A percentile compares a stretch with the other conserved stretches of the same genome.
phyloP scores from a whole-genome alignment of 2,329 filamentous ascomycete genomes.

The Bipolaris sorokiniana region DNA sequence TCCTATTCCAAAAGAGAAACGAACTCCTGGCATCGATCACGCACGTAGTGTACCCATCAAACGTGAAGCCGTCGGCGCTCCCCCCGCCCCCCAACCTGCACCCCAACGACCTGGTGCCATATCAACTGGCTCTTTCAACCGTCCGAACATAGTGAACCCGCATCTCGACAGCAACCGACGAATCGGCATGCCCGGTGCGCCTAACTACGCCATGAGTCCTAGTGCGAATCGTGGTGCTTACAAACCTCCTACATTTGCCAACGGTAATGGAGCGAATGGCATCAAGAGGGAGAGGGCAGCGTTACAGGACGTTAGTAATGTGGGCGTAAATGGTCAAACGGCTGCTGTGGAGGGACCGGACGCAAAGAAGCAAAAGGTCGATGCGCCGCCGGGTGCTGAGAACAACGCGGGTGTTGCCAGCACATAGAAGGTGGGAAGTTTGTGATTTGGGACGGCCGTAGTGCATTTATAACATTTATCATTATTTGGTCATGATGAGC shows the following conservation, averaged over 20 bases:
- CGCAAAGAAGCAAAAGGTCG: conserved; percentile 51
- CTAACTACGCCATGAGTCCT: conserved; percentile 48
- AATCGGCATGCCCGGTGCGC: conserved; percentile 57
- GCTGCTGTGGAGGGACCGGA: conserved; percentile 40
- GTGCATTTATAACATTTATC: neutral
- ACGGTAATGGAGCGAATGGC: conserved; percentile 23
- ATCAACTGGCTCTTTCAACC: conserved; percentile 22
- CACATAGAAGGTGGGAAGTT: neutral
- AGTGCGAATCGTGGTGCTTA: conserved; percentile 54
- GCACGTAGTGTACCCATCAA: conserved; percentile 75
- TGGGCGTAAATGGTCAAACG: conserved; percentile 31
- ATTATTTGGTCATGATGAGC: neutral
- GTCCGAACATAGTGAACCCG: conserved; percentile 56
- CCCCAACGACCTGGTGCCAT: conserved; percentile 20
- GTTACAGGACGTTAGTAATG: conserved; percentile 56
- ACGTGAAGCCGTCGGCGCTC: conserved; percentile 50
- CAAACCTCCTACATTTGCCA: conserved; percentile 50
- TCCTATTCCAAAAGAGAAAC: conserved; percentile 75
- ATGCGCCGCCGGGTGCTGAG: conserved; percentile 30
- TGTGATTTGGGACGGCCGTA: neutral
- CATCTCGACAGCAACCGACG: conserved; percentile 54
- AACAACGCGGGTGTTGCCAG: conserved; percentile 26
- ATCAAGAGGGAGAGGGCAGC: conserved; percentile 44
- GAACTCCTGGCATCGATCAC: conserved; percentile 87
- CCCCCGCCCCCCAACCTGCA: conserved; percentile 21